Evolutionary conservation across 2,329 filamentous ascomycete genomes (phyloP).

Genomic region (Beauveria medogensis): DNA sequence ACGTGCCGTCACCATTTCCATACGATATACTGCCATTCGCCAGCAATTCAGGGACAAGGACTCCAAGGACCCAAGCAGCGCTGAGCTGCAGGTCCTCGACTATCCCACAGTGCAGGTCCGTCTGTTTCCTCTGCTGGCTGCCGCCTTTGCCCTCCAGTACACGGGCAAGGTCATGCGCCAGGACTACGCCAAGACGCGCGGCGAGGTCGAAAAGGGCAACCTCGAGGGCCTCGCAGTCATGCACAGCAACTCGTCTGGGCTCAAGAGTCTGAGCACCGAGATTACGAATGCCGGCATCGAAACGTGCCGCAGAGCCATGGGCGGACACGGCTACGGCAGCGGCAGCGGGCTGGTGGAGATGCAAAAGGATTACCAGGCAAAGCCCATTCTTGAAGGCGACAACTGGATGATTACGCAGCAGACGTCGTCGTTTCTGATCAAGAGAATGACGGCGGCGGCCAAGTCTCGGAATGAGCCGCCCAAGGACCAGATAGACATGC

Average conservation of each 20-base stretch:
- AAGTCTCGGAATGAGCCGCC: constrained; percentile 47
- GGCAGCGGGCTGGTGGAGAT: constrained; percentile 69
- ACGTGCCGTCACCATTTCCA: constrained; percentile 70
- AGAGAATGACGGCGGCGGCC: constrained; percentile 45
- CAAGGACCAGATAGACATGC: constrained; percentile 57
- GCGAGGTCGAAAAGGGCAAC: not conserved
- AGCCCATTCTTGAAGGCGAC: constrained; percentile 65
- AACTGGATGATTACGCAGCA: constrained; percentile 80
- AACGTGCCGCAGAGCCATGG: constrained; percentile 65
- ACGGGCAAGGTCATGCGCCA: constrained; percentile 70
- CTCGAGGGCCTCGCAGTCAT: constrained; percentile 60
- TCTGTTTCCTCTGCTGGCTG: constrained; percentile 61
- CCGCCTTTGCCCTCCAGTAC: constrained; percentile 72
- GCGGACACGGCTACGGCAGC: constrained; percentile 67
- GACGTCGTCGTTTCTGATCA: constrained; percentile 68
- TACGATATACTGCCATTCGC: constrained; percentile 63
- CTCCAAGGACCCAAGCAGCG: constrained; percentile 44
- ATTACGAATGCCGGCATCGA: constrained; percentile 69
- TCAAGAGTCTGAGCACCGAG: constrained; percentile 66
- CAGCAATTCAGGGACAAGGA: constrained; percentile 74
- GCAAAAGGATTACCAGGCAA: constrained; percentile 70
- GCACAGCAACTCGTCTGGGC: constrained; percentile 67
- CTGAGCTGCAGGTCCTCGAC: constrained; percentile 69
- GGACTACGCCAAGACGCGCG: constrained; percentile 58
- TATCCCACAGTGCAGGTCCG: constrained; percentile 76